phyloP scores from a whole-genome alignment of 2,329 filamentous ascomycete species.

The Trichoderma semiorbis region DNA sequence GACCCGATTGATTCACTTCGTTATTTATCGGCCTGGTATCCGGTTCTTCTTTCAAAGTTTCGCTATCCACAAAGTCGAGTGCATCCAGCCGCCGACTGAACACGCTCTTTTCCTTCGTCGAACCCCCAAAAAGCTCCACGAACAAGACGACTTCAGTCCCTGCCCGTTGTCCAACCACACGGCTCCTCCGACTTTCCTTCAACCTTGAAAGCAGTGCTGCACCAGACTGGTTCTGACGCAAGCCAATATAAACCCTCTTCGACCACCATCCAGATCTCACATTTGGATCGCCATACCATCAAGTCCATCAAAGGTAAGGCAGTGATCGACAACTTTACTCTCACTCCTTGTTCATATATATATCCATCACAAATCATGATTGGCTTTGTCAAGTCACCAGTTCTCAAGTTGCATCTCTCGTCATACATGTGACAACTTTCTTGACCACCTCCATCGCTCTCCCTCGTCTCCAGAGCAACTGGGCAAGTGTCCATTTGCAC shows the following conservation, averaged over 20 bases:
- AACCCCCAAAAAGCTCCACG: neutral
- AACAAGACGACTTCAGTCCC: conserved; percentile 19
- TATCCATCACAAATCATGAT: neutral
- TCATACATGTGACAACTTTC: neutral
- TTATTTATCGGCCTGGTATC: conserved; percentile 7
- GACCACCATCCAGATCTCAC: neutral
- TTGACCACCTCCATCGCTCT: neutral
- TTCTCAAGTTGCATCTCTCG: neutral
- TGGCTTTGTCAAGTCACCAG: neutral
- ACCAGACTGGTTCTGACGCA: conserved; percentile 26
- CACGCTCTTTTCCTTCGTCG: conserved; percentile 5
- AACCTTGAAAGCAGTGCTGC: conserved; percentile 17
- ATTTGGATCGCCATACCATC: conserved; percentile 2
- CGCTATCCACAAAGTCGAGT: conserved; percentile 13
- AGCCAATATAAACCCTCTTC: conserved; percentile 8
- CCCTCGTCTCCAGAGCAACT: neutral
- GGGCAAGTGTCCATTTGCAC: neutral
- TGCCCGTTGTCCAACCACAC: conserved; percentile 25
- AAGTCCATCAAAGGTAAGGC: conserved; percentile 13
- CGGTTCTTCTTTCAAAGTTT: conserved; percentile 13
- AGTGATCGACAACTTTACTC: neutral
- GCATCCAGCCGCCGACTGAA: conserved; percentile 17
- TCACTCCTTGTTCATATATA: neutral
- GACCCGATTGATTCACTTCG: conserved; percentile 10
- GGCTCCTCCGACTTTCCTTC: neutral